phyloP scores from a whole-genome alignment of 129 eudicot species.

The Cynara cardunculus region DNA sequence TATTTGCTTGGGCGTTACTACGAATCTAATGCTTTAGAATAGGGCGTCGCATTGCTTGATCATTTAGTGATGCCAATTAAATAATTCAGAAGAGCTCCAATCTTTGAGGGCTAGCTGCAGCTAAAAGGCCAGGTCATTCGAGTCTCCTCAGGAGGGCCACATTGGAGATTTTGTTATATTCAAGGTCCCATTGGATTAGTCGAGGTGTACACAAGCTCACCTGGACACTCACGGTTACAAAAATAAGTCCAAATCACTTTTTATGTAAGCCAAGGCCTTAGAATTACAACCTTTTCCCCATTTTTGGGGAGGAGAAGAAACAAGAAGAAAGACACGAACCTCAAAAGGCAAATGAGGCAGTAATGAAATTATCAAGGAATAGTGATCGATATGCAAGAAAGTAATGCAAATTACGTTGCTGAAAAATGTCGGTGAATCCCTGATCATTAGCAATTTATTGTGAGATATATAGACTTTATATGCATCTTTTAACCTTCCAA shows the following conservation, averaged over 20 bases:
- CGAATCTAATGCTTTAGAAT: too few relatives aligned
- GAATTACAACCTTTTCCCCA: neutral
- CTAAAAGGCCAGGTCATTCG: too few relatives aligned
- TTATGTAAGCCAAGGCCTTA: neutral
- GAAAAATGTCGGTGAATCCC: neutral
- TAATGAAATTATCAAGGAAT: conserved; percentile 47
- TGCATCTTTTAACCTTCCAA: neutral
- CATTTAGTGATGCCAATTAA: too few relatives aligned
- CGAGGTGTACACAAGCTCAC: too few relatives aligned
- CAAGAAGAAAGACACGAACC: conserved; percentile 60
- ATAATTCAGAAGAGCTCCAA: too few relatives aligned
- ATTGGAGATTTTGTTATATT: too few relatives aligned
- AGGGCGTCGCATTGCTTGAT: too few relatives aligned
- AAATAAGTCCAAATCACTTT: neutral
- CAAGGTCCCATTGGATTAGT: too few relatives aligned
- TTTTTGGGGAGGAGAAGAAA: conserved; percentile 85
- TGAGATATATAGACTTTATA: neutral
- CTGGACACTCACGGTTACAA: neutral
- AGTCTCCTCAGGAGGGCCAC: too few relatives aligned
- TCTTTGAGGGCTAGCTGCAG: too few relatives aligned
- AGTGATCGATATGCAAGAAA: conserved; percentile 19
- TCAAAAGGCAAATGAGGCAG: conserved; percentile 72
- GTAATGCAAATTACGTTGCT: neutral
- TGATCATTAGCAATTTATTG: neutral
- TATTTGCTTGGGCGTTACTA: too few relatives aligned